Conservation (phyloP, 78 protist genomes). For the Dictyostelium intermedium region DNA sequence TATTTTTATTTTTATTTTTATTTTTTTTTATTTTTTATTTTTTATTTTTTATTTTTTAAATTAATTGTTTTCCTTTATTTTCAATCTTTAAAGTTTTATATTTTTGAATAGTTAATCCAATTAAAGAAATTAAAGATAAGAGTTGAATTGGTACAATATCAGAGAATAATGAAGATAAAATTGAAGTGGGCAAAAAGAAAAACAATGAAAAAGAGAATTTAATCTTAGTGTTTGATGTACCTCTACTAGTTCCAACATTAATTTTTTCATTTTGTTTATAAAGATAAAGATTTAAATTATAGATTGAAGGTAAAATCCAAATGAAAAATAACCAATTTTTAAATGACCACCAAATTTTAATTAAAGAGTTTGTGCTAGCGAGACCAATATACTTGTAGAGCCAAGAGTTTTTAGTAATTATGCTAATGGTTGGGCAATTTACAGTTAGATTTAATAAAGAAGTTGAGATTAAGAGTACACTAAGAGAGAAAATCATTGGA, state of each 20-base stretch:
- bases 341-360: slow-evolving; percentile 8
- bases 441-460: background rate
- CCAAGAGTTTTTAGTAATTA: background rate
- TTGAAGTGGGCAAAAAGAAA: background rate
- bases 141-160: slow-evolving; percentile 33
- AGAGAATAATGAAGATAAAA: background rate
- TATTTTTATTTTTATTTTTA: background rate
- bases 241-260: background rate
- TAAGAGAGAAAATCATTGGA: slow-evolving; percentile 7
- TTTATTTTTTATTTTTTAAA: background rate
- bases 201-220: background rate
- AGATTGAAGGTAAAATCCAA: slow-evolving; percentile 12
- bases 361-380: background rate
- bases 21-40: background rate
- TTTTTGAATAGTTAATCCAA: background rate
- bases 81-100: background rate
- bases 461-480: background rate
- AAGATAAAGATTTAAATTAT: background rate
- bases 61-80: slow-evolving; percentile 28
- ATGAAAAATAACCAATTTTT: slow-evolving; percentile 27
- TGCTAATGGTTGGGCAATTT: background rate
- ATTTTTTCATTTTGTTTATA: background rate
- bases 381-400: background rate
- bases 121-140: background rate
- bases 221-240: background rate